Base-by-base conservation (phyloP, 2,329 filamentous ascomycete species). In the Cladosporium sp. region DNA sequence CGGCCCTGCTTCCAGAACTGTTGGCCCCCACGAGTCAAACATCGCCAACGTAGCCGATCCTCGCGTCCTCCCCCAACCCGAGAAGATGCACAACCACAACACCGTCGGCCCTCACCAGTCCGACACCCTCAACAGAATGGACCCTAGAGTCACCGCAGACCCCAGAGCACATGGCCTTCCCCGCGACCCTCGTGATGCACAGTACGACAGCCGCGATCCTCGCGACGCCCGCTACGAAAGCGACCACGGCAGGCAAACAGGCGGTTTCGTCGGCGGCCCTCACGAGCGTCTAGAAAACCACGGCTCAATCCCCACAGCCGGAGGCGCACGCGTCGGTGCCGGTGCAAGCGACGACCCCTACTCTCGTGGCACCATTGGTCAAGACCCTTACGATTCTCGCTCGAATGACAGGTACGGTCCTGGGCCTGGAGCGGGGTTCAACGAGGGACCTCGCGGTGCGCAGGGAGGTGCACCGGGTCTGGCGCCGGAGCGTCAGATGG, bases 11-110 rank as follows among this genome's bases (percentile, higher is more conserved):
- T 50, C 47, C n/a, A 38, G 43, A 38, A 43, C 39, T 6, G 19
- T 43, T 9, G 47, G 47, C 55, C 58, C 62, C 8, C 61, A 63
- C 41, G 56, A 55, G 1, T 59, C 54, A 43, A 59, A 63, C 50
- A 38, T 46, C 16, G 22, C 53, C 40, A 57, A 59, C 51, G 43
- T 36, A 1, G 46, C 43, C 9, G 57, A 59, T 29, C 55, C 55
- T 27, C 48, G 49, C 8, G 56, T 58, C n/a, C 54, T 52, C 12
- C 40, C 47, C 9, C 38, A 50, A 16, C 47, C 39, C 19, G 33
- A 43, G 39, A 50, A 50, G 39, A 42, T 50, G 39, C 27, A 13
- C 13, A 25, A 38, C n/a, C 42, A 52, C 42, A 29, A 42, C 22
- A 50, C 47, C 8, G 47, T 38, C 9, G 47, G 47, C 11, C 38